Conservation (phyloP, 169 alveolate species). For the Theileria equi region DNA sequence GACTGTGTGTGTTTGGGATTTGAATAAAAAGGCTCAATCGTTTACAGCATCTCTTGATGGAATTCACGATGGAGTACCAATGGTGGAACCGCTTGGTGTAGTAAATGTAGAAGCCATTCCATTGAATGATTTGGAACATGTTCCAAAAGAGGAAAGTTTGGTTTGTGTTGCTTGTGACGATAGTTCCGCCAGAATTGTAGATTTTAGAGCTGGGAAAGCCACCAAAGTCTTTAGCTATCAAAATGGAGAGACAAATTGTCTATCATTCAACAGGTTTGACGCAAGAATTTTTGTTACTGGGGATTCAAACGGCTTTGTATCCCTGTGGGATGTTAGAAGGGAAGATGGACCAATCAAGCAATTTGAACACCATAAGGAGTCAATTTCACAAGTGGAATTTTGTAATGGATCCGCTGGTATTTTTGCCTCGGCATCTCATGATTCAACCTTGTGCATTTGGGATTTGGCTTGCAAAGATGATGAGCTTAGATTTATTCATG, state of each 20-base stretch:
- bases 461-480: slow-evolving; percentile 64
- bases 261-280: slow-evolving; percentile 63
- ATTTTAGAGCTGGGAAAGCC: slow-evolving; percentile 3
- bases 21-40: slow-evolving; percentile 62
- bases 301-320: slow-evolving; percentile 59
- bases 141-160: too few relatives aligned
- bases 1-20: slow-evolving; percentile 87
- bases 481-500: slow-evolving; percentile 67
- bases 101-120: too few relatives aligned
- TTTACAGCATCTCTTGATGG: slow-evolving; percentile 19
- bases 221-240: slow-evolving; percentile 32
- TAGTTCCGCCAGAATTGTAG: slow-evolving; percentile 3
- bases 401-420: slow-evolving; percentile 68
- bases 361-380: slow-evolving; percentile 66
- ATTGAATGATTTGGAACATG: too few relatives aligned
- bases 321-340: slow-evolving; percentile 67
- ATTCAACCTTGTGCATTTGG: slow-evolving; percentile 69
- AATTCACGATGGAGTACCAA: slow-evolving; percentile 48
- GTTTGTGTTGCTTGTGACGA: too few relatives aligned
- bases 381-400: slow-evolving; percentile 68
- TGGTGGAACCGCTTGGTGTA: background rate
- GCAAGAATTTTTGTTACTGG: slow-evolving; percentile 57
- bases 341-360: slow-evolving; percentile 38
- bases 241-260: slow-evolving; percentile 51
- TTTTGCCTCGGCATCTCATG: slow-evolving; percentile 73